Percentiles rank a stretch among this genome's conserved stretches.
These are phyloP conservation scores for Kazachstania taianensis DNA, from an alignment of 805 yeast genomes.

Conservation along the genomic window DNA sequence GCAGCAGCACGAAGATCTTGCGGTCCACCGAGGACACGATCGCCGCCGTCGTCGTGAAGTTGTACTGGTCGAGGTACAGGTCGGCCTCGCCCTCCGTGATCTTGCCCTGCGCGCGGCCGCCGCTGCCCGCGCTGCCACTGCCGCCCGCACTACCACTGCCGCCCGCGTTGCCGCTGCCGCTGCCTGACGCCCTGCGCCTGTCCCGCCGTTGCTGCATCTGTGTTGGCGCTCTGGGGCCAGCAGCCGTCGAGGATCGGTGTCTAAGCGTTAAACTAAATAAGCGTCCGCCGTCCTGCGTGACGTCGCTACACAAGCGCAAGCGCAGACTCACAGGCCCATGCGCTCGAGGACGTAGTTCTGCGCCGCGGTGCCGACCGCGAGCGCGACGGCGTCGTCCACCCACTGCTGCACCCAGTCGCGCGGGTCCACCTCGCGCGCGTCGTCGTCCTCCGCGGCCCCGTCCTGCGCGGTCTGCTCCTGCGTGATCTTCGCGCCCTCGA, in stretches of 20 bases:
- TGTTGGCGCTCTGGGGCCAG: no score
- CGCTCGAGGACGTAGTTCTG: conserved; percentile 85
- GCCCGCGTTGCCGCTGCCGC: conserved; percentile 1
- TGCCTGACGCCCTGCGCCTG: background rate
- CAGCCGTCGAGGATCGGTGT: background rate
- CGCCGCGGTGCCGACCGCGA: conserved; percentile 77
- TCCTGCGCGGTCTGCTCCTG: conserved; percentile 9
- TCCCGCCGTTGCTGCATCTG: background rate
- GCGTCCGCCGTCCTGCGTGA: no score
- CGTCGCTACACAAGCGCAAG: no score
- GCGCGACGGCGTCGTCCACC: conserved; percentile 68
- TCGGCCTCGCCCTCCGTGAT: conserved; percentile 38
- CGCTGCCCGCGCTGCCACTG: conserved; percentile 12
- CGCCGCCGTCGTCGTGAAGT: conserved; percentile 86
- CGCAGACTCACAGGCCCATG: conserved; percentile 37
- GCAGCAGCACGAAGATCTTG: conserved; percentile 68
- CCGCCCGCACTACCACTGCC: conserved; percentile 2
- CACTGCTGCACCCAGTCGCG: conserved; percentile 72
- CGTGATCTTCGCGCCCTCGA: conserved; percentile 29
- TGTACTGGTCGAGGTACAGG: conserved; percentile 65
- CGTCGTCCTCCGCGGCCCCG: conserved; percentile 10
- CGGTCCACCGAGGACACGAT: conserved; percentile 78
- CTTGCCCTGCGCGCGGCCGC: no score
- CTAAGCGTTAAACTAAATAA: no score
- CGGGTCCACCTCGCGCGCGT: conserved; percentile 56